These are phyloP conservation scores for Talaromyces pinophilus DNA, from an alignment of 2,329 filamentous ascomycete genomes.

Conservation along the genomic window DNA sequence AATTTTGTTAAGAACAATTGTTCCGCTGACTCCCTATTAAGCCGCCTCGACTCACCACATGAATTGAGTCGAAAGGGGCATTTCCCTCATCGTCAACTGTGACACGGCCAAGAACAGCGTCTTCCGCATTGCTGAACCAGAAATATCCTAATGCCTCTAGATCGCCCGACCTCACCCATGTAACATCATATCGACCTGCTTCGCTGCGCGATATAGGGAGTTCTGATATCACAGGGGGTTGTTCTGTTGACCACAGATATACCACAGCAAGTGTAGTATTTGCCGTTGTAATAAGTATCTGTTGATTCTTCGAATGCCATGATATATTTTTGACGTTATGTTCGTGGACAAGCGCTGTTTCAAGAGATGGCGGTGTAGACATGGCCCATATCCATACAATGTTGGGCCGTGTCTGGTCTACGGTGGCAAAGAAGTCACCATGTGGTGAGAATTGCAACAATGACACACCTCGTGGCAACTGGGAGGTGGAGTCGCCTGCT, in stretches of 20 bases:
- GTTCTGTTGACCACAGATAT: slow-evolving; percentile 37
- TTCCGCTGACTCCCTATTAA: neutral
- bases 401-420: slow-evolving; percentile 44
- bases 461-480: slow-evolving; percentile 39
- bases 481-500: slow-evolving; percentile 32
- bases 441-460: slow-evolving; percentile 44
- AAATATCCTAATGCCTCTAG: slow-evolving; percentile 31
- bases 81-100: slow-evolving; percentile 28
- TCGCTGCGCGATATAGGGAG: slow-evolving; percentile 37
- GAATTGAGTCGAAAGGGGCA: slow-evolving; percentile 33
- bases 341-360: slow-evolving; percentile 46
- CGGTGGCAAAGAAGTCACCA: slow-evolving; percentile 41
- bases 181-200: slow-evolving; percentile 39
- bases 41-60: slow-evolving; percentile 31
- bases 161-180: slow-evolving; percentile 32
- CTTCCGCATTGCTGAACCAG: slow-evolving; percentile 40
- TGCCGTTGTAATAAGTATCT: slow-evolving; percentile 43
- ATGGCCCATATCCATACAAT: slow-evolving; percentile 51
- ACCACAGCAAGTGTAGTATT: slow-evolving; percentile 37
- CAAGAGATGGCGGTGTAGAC: slow-evolving; percentile 31
- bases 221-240: slow-evolving; percentile 34
- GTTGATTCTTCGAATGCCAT: slow-evolving; percentile 42
- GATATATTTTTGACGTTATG: slow-evolving; percentile 42
- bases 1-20: neutral
- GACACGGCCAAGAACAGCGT: slow-evolving; percentile 39